phyloP scores from a whole-genome alignment of 1,284 basidiomycete genomes.

The Trametes sp. region DNA sequence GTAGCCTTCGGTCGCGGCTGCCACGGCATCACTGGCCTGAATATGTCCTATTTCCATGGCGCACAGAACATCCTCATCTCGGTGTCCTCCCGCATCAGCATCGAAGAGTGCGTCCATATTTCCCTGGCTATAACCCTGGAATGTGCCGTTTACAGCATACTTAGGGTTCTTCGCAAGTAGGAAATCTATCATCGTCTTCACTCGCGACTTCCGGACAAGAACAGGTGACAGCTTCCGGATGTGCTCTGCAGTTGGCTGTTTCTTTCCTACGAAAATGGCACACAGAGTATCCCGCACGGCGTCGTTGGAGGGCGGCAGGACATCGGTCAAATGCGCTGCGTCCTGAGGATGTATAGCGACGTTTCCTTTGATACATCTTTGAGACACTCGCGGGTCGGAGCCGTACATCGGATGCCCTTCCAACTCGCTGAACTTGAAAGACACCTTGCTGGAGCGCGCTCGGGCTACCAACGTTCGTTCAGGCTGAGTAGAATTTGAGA shows the following conservation, averaged over 20 bases:
- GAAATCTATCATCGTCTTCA: conserved; percentile 9
- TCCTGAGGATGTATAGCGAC: conserved; percentile 11
- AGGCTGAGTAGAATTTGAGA: background rate
- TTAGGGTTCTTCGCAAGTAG: background rate
- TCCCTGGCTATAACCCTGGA: background rate
- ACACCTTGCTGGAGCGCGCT: background rate
- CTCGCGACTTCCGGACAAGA: conserved; percentile 1
- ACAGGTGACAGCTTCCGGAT: conserved; percentile 7
- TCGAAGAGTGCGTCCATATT: conserved; percentile 7
- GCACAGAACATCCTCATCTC: conserved; percentile 3
- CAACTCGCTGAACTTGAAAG: background rate
- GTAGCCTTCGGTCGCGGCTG: background rate
- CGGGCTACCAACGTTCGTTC: background rate
- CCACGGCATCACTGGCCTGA: background rate
- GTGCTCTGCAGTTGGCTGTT: background rate
- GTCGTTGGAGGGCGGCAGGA: background rate
- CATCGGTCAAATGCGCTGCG: conserved; percentile 1
- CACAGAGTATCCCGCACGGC: conserved; percentile 1
- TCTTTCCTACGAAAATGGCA: conserved; percentile 8
- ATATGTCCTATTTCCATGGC: conserved; percentile 16
- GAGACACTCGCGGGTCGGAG: background rate
- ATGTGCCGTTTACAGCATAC: background rate
- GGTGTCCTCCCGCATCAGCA: background rate
- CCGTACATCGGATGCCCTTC: background rate
- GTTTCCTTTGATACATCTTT: conserved; percentile 14